Conservation (phyloP, 2,329 filamentous ascomycete species). For the Beauveria asiatica region DNA sequence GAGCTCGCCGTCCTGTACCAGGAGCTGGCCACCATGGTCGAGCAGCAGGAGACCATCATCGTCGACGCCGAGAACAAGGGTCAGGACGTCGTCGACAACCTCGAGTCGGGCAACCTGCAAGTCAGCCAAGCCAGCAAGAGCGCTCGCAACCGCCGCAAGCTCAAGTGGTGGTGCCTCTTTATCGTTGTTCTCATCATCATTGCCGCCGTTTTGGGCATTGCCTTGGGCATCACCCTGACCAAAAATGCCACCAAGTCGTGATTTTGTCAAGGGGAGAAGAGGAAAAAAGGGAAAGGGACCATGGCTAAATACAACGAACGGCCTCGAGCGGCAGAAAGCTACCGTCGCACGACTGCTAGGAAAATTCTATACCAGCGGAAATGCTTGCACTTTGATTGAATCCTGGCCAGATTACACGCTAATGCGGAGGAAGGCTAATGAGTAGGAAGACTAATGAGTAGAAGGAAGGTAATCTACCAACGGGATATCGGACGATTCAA, state of each 20-base stretch:
- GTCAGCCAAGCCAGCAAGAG: constrained; percentile 59
- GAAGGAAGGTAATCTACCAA: not conserved
- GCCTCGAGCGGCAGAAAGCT: not conserved
- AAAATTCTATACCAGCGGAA: not conserved
- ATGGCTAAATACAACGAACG: not conserved
- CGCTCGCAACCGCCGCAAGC: constrained; percentile 58
- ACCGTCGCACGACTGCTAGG: not conserved
- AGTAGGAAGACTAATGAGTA: constrained; percentile 1
- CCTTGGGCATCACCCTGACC: constrained; percentile 39
- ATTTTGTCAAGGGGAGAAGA: not conserved
- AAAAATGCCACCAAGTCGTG: constrained; percentile 11
- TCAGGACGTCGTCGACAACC: constrained; percentile 54
- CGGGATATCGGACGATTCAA: constrained; percentile 1
- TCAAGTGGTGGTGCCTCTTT: constrained; percentile 74
- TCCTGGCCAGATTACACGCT: not conserved
- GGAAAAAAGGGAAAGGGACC: not conserved
- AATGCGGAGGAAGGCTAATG: constrained; percentile 7
- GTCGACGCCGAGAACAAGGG: constrained; percentile 56
- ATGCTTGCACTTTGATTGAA: not conserved
- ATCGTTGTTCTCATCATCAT: constrained; percentile 51
- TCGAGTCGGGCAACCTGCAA: constrained; percentile 61
- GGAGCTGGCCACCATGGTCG: constrained; percentile 65
- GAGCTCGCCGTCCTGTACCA: constrained; percentile 65
- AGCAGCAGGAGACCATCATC: constrained; percentile 61
- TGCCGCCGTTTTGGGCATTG: constrained; percentile 45